phyloP scores from a whole-genome alignment of 2,329 filamentous ascomycete genomes.

The Thelonectria discophora region DNA sequence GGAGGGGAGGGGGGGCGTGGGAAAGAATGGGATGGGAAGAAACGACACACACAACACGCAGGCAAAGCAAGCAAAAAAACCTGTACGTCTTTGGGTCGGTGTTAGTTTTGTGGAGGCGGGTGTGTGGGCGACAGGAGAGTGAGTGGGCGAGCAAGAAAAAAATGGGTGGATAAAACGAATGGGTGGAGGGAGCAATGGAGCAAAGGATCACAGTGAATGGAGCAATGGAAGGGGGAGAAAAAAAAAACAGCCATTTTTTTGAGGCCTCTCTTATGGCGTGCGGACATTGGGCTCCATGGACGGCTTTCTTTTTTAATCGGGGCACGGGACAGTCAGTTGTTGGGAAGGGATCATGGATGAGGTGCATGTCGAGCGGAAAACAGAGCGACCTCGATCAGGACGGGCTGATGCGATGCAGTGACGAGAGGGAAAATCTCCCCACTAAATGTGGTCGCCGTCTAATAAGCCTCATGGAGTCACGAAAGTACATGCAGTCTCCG shows the following conservation, averaged over 20 bases:
- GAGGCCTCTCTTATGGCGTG: slow-evolving; percentile 2
- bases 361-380: neutral
- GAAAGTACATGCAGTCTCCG: too few relatives aligned
- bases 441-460: neutral
- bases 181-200: slow-evolving; percentile 17
- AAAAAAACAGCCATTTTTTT: slow-evolving; percentile 6
- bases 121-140: slow-evolving; percentile 2
- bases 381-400: neutral
- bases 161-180: slow-evolving; percentile 5
- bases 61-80: too few relatives aligned
- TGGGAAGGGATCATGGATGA: slow-evolving; percentile 3
- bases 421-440: neutral
- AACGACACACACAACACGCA: too few relatives aligned
- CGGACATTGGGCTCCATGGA: too few relatives aligned
- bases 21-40: too few relatives aligned
- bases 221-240: slow-evolving; percentile 25
- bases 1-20: too few relatives aligned
- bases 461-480: neutral
- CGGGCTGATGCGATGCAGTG: neutral
- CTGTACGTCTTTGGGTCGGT: too few relatives aligned
- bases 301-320: neutral
- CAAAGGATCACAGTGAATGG: slow-evolving; percentile 18
- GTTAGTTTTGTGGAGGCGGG: neutral
- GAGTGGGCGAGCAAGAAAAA: slow-evolving; percentile 15
- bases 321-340: slow-evolving; percentile 11